Percentiles rank a stretch among this genome's conserved stretches.
These are phyloP conservation scores for Barbarea vulgaris DNA, from an alignment of 345 rosid species.

Conservation along the genomic window DNA sequence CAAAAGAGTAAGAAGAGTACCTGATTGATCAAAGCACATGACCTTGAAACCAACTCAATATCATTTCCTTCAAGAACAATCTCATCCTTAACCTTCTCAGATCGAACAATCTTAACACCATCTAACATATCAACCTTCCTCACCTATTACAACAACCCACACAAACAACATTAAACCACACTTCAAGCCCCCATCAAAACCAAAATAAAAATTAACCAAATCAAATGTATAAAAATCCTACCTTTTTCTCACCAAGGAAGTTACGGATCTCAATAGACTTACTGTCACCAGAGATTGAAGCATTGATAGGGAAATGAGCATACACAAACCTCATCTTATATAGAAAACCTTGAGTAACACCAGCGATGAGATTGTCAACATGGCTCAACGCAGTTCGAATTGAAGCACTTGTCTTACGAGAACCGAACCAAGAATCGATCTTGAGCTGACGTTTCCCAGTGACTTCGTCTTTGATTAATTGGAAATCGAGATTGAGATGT, in stretches of 20 bases:
- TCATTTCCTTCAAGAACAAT: constrained; percentile 51
- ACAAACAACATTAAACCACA: background rate
- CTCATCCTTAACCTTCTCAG: constrained; percentile 60
- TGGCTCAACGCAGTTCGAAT: constrained; percentile 74
- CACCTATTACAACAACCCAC: constrained; percentile 36
- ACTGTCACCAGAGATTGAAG: constrained; percentile 54
- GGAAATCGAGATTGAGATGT: constrained; percentile 71
- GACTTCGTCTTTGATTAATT: constrained; percentile 51
- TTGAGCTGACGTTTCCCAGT: constrained; percentile 58
- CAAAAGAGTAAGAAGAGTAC: constrained; percentile 17
- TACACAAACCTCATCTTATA: constrained; percentile 91
- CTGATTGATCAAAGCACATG: constrained; percentile 58
- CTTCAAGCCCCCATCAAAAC: background rate
- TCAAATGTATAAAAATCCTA: background rate
- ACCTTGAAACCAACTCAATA: constrained; percentile 51
- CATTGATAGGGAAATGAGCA: constrained; percentile 86
- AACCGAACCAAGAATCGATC: constrained; percentile 65
- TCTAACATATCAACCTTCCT: constrained; percentile 58
- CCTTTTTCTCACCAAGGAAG: constrained; percentile 73
- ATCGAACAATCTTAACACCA: constrained; percentile 49
- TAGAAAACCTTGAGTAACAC: constrained; percentile 71
- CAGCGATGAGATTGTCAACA: constrained; percentile 66
- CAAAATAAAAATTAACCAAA: background rate
- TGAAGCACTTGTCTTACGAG: constrained; percentile 63
- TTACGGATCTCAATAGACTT: constrained; percentile 75